These are phyloP conservation scores for Coniosporium tulheliwenetii DNA, from an alignment of 2,329 filamentous ascomycete genomes.

Conservation along the genomic window DNA sequence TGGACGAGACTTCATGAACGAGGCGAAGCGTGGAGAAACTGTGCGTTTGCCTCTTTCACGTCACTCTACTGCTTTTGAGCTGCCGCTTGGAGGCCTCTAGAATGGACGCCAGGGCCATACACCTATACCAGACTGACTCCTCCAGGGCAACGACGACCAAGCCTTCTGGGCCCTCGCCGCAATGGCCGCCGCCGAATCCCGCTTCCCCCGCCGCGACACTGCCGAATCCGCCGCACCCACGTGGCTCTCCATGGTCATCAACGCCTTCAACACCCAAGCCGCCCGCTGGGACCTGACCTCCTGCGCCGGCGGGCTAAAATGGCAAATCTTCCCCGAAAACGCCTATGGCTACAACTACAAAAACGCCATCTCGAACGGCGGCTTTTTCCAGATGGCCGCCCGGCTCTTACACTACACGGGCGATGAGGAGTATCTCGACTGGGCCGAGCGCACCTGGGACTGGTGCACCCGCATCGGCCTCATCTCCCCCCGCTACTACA, in stretches of 20 bases:
- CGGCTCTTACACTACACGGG: constrained; percentile 64
- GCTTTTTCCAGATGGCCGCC: constrained; percentile 42
- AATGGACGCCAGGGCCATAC: too few species aligned
- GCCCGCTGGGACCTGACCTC: constrained; percentile 49
- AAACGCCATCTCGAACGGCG: constrained; percentile 42
- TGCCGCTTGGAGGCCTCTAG: too few species aligned
- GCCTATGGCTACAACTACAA: constrained; percentile 43
- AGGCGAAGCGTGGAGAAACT: too few species aligned
- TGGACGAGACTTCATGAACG: constrained; percentile 19
- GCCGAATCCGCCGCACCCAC: constrained; percentile 46
- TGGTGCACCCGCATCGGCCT: constrained; percentile 24
- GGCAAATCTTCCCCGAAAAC: constrained; percentile 75
- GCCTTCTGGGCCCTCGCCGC: constrained; percentile 77
- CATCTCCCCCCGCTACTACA: constrained; percentile 24
- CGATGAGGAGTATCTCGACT: constrained; percentile 62
- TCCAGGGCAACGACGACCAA: constrained; percentile 37
- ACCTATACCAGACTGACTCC: too few species aligned
- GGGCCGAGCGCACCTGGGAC: constrained; percentile 55
- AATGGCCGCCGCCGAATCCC: constrained; percentile 63
- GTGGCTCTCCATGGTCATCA: constrained; percentile 66
- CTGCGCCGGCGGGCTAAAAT: constrained; percentile 63
- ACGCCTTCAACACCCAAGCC: constrained; percentile 66
- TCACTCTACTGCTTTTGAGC: too few species aligned
- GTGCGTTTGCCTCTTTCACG: too few species aligned
- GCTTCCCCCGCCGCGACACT: constrained; percentile 41